A percentile compares a stretch with the other conserved stretches of the same genome.
These are phyloP conservation scores for Claviceps digitariae DNA, from an alignment of 2,329 filamentous ascomycete species.

Conservation along the genomic window DNA sequence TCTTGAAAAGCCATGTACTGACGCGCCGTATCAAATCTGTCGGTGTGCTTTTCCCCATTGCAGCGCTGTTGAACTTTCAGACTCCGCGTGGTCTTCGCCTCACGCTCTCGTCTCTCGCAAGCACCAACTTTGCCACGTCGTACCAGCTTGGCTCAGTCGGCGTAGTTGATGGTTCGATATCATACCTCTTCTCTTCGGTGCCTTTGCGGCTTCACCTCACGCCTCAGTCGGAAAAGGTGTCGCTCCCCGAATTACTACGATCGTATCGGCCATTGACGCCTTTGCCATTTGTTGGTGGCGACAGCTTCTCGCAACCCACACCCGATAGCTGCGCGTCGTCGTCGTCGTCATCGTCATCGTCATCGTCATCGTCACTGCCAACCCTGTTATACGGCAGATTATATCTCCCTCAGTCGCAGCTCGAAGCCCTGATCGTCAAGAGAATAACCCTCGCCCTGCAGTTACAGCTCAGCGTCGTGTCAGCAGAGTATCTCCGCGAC, in stretches of 20 bases:
- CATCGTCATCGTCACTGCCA: conserved; percentile 14
- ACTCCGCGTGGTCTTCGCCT: conserved; percentile 76
- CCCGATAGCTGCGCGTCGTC: conserved; percentile 10
- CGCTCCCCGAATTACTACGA: conserved; percentile 62
- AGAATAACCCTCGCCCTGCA: conserved; percentile 66
- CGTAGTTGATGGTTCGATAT: conserved; percentile 90
- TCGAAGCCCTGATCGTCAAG: conserved; percentile 76
- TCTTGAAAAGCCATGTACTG: background rate
- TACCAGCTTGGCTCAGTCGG: conserved; percentile 85
- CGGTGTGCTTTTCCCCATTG: background rate
- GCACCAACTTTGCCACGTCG: conserved; percentile 84
- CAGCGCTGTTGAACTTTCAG: conserved; percentile 76
- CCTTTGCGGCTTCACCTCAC: conserved; percentile 53
- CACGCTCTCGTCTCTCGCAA: conserved; percentile 80
- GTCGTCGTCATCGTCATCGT: conserved; percentile 14
- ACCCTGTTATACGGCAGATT: conserved; percentile 61
- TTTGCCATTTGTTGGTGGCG: conserved; percentile 22
- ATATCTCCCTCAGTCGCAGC: conserved; percentile 69
- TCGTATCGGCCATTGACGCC: conserved; percentile 72
- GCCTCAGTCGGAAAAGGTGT: conserved; percentile 58
- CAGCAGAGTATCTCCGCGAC: conserved; percentile 55
- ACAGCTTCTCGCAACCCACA: background rate
- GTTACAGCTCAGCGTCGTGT: conserved; percentile 67
- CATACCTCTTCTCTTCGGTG: conserved; percentile 87
- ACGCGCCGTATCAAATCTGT: background rate